These are phyloP conservation scores for Onygenales sp. DNA, from an alignment of 2,329 filamentous ascomycete species.

Conservation along the genomic window DNA sequence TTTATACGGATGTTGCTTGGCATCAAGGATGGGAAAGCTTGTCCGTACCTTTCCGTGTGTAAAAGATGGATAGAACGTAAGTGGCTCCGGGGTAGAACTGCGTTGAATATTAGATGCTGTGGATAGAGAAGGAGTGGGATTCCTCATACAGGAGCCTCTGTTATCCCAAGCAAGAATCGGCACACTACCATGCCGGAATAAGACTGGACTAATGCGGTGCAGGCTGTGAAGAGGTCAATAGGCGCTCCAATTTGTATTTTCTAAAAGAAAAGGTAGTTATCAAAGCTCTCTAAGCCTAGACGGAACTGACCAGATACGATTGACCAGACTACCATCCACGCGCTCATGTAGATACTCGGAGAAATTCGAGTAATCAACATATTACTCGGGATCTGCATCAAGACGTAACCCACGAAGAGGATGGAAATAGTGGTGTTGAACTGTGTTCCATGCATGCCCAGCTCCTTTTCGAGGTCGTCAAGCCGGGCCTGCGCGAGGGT, in stretches of 20 bases:
- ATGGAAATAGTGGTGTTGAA: constrained; percentile 38
- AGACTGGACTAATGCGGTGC: constrained; percentile 33
- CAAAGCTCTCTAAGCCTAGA: not conserved
- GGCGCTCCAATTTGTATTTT: constrained; percentile 8
- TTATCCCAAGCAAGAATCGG: constrained; percentile 13
- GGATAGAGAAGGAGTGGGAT: constrained; percentile 30
- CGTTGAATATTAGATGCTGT: constrained; percentile 16
- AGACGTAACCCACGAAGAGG: constrained; percentile 29
- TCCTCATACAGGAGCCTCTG: constrained; percentile 12
- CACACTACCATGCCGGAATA: constrained; percentile 33
- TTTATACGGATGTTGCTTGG: no score
- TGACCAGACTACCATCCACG: constrained; percentile 4
- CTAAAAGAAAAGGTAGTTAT: constrained; percentile 15
- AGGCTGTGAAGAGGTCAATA: constrained; percentile 20
- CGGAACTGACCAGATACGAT: constrained; percentile 9
- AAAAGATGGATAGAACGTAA: constrained; percentile 57
- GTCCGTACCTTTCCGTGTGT: constrained; percentile 49
- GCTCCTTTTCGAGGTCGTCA: constrained; percentile 22
- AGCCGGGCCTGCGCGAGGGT: constrained; percentile 14
- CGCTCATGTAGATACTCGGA: constrained; percentile 13
- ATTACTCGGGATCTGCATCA: constrained; percentile 13
- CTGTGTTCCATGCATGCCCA: constrained; percentile 34
- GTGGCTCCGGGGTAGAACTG: constrained; percentile 53
- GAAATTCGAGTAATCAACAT: constrained; percentile 13
- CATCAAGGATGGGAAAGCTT: constrained; percentile 12